phyloP scores from a whole-genome alignment of 2,329 filamentous ascomycete genomes.

The Rachicladosporium sp. region DNA sequence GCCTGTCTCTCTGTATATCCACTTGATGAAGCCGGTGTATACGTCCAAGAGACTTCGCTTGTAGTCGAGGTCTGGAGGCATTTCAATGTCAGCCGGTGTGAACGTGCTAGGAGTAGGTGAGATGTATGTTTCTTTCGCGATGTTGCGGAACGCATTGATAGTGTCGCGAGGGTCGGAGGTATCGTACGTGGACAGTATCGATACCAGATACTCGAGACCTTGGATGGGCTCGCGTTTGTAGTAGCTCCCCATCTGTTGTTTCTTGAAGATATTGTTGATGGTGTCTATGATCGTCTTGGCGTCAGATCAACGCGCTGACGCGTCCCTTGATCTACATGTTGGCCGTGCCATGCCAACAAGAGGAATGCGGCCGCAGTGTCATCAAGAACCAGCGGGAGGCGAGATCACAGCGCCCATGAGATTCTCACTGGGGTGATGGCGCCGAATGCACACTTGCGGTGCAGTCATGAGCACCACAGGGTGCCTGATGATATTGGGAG shows the following conservation, averaged over 20 bases:
- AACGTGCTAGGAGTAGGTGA: neutral
- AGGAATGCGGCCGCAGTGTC: no score
- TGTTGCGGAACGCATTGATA: neutral
- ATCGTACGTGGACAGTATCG: neutral
- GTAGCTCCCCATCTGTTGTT: neutral
- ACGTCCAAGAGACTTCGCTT: slow-evolving; percentile 5
- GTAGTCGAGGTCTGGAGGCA: slow-evolving; percentile 4
- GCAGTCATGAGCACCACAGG: no score
- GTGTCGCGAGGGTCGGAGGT: neutral
- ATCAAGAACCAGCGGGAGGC: no score
- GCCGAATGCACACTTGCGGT: no score
- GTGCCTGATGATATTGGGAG: no score
- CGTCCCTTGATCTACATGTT: no score
- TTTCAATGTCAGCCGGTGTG: no score
- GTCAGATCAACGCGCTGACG: no score
- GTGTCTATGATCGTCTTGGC: slow-evolving; percentile 6
- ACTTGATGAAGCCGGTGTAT: slow-evolving; percentile 12
- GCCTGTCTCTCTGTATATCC: slow-evolving; percentile 4
- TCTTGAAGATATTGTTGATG: slow-evolving; percentile 4
- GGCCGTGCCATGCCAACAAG: no score
- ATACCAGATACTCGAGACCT: slow-evolving; percentile 6
- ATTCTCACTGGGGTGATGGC: no score
- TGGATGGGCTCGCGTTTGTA: neutral
- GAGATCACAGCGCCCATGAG: no score
- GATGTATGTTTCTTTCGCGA: neutral